phyloP scores from a whole-genome alignment of 2,329 filamentous ascomycete genomes.

The Eurotiales sp. region DNA sequence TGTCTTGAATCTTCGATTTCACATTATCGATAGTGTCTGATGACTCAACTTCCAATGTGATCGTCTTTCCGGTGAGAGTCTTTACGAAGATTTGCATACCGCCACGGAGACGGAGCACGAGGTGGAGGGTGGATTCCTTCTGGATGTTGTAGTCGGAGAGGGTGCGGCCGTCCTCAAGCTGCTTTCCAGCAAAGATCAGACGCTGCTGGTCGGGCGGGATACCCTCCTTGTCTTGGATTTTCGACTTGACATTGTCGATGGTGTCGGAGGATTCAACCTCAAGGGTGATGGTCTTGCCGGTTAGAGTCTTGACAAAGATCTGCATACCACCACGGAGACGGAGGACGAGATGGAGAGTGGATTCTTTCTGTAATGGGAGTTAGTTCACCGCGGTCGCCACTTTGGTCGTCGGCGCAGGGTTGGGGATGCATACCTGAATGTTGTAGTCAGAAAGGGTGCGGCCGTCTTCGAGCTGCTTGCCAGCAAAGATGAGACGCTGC shows the following conservation, averaged over 20 bases:
- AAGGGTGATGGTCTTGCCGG: constrained; percentile 86
- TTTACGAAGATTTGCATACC: constrained; percentile 63
- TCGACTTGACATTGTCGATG: constrained; percentile 17
- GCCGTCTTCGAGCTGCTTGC: constrained; percentile 57
- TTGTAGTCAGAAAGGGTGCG: constrained; percentile 55
- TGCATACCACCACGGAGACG: constrained; percentile 64
- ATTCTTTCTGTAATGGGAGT: constrained; percentile 46
- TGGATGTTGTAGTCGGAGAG: constrained; percentile 93
- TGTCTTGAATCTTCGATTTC: constrained; percentile 80
- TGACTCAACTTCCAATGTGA: constrained; percentile 85
- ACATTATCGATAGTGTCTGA: constrained; percentile 93
- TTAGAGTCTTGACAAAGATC: constrained; percentile 85
- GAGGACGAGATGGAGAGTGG: constrained; percentile 70
- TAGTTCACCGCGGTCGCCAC: no score
- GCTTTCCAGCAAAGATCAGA: constrained; percentile 93
- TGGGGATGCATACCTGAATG: constrained; percentile 33
- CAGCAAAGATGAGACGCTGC: constrained; percentile 57
- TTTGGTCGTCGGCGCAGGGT: background rate
- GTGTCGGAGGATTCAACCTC: constrained; percentile 16
- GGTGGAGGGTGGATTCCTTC: constrained; percentile 82
- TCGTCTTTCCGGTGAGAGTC: constrained; percentile 76
- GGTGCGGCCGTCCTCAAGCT: constrained; percentile 90
- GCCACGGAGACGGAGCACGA: constrained; percentile 83
- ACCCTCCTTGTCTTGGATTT: constrained; percentile 83
- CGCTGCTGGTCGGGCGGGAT: constrained; percentile 96